Percentiles rank a stretch among this genome's conserved stretches.
Conservation (phyloP, 768 basidiomycete species). For the Rhodotorula toruloides region DNA sequence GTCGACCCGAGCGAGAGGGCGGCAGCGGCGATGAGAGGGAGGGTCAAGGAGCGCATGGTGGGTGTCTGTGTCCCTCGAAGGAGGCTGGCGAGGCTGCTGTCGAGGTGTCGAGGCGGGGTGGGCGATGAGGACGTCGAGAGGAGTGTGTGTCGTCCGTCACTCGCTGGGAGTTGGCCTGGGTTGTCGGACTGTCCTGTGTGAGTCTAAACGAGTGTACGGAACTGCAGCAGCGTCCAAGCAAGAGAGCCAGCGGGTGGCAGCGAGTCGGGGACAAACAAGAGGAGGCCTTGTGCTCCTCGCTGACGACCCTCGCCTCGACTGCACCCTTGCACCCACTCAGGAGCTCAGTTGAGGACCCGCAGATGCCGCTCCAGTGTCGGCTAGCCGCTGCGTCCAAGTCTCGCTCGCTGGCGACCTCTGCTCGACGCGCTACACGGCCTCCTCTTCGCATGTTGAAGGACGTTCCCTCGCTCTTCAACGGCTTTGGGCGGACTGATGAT, state of each 20-base stretch:
- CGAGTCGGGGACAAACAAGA: neutral
- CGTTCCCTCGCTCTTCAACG: neutral
- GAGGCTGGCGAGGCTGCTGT: neutral
- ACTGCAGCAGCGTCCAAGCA: neutral
- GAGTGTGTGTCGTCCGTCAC: too few species aligned
- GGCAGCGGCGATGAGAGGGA: neutral
- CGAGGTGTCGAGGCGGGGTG: neutral
- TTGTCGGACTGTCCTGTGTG: neutral
- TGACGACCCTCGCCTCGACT: too few species aligned
- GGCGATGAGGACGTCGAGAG: neutral
- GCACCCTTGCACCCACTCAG: too few species aligned
- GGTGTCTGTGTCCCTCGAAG: neutral
- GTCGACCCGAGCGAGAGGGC: neutral
- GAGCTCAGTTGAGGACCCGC: too few species aligned
- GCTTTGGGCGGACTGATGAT: neutral
- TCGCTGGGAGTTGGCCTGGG: too few species aligned
- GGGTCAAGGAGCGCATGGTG: neutral
- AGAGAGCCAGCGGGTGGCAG: neutral
- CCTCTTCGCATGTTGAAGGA: neutral
- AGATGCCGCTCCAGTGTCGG: too few species aligned
- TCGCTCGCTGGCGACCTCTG: neutral
- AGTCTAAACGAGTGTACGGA: constrained; percentile 16
- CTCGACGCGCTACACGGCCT: too few species aligned
- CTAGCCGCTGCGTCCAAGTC: neutral
- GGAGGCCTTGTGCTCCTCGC: too few species aligned